phyloP scores from a whole-genome alignment of 2,329 filamentous ascomycete genomes.

The Ceratocystis harringtonii region DNA sequence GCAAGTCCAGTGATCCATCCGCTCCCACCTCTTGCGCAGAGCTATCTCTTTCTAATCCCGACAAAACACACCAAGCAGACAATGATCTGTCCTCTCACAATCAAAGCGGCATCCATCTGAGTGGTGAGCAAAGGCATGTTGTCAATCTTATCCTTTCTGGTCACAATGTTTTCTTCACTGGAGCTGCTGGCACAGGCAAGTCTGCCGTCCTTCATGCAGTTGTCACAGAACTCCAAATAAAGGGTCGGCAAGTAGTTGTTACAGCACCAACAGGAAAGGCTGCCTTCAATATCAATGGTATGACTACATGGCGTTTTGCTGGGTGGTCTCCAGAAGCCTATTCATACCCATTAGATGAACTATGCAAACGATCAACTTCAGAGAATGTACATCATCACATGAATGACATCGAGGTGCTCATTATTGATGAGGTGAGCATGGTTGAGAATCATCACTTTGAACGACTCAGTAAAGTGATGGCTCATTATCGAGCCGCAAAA shows the following conservation, averaged over 20 bases:
- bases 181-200: neutral
- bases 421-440: neutral
- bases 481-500: neutral
- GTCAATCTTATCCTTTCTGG: neutral
- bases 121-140: no score
- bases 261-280: neutral
- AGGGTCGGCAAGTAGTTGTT: neutral
- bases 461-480: neutral
- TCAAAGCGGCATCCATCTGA: neutral
- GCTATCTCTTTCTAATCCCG: neutral
- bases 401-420: neutral
- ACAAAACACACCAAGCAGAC: no score
- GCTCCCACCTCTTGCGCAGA: neutral
- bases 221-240: neutral
- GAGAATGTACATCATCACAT: neutral
- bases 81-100: neutral
- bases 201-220: neutral
- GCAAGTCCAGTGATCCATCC: no score
- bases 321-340: neutral
- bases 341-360: neutral
- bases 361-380: neutral
- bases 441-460: neutral
- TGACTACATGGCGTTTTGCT: neutral
- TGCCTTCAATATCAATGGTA: neutral
- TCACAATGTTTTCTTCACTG: neutral